Conservation (phyloP, 352 stramenopile genomes). For the Peronospora belbahrii region DNA sequence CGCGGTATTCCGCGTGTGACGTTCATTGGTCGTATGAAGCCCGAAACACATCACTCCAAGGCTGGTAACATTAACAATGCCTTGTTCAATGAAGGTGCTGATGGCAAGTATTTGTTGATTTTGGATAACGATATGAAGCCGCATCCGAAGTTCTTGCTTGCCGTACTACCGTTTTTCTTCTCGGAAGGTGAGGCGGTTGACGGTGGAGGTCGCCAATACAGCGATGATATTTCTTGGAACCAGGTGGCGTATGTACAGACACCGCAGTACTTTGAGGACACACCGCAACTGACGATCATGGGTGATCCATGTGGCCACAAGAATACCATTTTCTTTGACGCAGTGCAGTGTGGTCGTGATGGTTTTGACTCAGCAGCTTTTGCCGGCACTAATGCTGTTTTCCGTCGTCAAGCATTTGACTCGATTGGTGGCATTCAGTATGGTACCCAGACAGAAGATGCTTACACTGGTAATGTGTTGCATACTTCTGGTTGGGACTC, state of each 20-base stretch:
- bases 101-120: conserved; percentile 87
- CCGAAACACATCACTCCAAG: conserved; percentile 85
- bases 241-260: conserved; percentile 86
- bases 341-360: conserved; percentile 81
- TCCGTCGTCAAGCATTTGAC: conserved; percentile 85
- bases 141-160: conserved; percentile 82
- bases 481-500: conserved; percentile 81
- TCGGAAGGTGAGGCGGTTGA: conserved; percentile 83
- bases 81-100: conserved; percentile 85
- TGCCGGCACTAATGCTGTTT: conserved; percentile 84
- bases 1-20: conserved; percentile 78
- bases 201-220: conserved; percentile 77
- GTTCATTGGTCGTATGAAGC: conserved; percentile 85
- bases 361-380: conserved; percentile 85
- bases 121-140: conserved; percentile 91
- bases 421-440: conserved; percentile 87
- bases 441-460: conserved; percentile 87
- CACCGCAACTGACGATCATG: conserved; percentile 76
- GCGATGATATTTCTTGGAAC: conserved; percentile 86
- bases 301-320: conserved; percentile 85
- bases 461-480: conserved; percentile 82
- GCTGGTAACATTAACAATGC: conserved; percentile 90
- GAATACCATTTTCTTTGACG: conserved; percentile 89
- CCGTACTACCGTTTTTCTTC: conserved; percentile 86
- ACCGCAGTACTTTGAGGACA: conserved; percentile 87